Percentiles rank a stretch among this genome's conserved stretches.
phyloP scores from a whole-genome alignment of 768 basidiomycete species.

The Lanmaoa pseudosensibilis region DNA sequence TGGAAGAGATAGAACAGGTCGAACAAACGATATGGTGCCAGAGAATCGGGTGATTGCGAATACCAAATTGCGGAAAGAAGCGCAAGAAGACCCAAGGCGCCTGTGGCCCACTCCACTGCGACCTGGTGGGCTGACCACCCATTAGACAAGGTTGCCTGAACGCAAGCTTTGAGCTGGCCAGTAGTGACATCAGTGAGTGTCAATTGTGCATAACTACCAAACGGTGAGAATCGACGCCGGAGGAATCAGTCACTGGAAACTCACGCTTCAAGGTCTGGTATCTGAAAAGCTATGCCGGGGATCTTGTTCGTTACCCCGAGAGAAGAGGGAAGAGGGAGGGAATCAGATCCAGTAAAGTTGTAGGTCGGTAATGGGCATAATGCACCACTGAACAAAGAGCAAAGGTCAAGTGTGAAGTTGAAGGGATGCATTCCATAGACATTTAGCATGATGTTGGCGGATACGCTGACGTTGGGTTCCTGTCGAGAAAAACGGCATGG shows the following conservation, averaged over 20 bases:
- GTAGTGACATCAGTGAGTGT: constrained; percentile 68
- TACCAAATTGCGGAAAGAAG: constrained; percentile 54
- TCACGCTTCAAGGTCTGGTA: constrained; percentile 87
- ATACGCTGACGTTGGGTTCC: constrained; percentile 77
- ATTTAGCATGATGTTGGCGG: constrained; percentile 78
- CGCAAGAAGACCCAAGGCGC: constrained; percentile 61
- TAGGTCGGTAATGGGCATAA: constrained; percentile 82
- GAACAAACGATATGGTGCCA: constrained; percentile 74
- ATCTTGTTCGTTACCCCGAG: constrained; percentile 55
- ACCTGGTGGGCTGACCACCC: constrained; percentile 79
- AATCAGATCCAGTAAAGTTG: constrained; percentile 84
- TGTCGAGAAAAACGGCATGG: constrained; percentile 29
- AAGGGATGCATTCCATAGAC: constrained; percentile 85
- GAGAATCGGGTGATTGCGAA: constrained; percentile 52
- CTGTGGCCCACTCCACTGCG: constrained; percentile 78
- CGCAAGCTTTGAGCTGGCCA: constrained; percentile 77
- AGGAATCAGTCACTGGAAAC: neutral
- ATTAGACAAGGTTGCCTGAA: constrained; percentile 90
- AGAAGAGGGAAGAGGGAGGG: constrained; percentile 60
- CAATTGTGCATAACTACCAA: constrained; percentile 62
- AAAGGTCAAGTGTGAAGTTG: constrained; percentile 87
- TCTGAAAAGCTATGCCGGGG: constrained; percentile 78
- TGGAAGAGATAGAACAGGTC: constrained; percentile 85
- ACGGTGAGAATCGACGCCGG: constrained; percentile 3
- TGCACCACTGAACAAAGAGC: constrained; percentile 70